A percentile compares a stretch with the other conserved stretches of the same genome.
Evolutionary conservation across 2,329 filamentous ascomycete genomes (phyloP).

Genomic region (Colletotrichum horii): DNA sequence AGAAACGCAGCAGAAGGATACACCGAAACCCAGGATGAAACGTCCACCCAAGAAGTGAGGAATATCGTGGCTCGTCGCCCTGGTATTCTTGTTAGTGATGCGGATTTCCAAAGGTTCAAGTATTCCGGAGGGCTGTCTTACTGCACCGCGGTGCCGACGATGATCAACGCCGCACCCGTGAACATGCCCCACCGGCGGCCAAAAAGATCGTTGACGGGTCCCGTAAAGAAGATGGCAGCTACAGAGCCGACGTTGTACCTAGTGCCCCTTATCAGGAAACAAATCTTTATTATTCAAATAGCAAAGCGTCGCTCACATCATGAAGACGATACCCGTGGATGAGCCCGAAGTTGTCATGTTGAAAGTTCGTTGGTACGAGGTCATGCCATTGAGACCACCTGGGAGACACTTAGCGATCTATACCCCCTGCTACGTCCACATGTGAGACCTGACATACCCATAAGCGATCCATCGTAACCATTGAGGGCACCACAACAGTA

Average conservation of each 20-base stretch:
- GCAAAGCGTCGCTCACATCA: conserved; percentile 31
- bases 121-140: background rate
- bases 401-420: background rate
- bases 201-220: conserved; percentile 44
- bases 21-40: conserved; percentile 58
- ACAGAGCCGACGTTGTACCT: conserved; percentile 49
- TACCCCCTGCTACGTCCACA: background rate
- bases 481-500: conserved; percentile 22
- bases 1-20: conserved; percentile 53
- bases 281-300: background rate
- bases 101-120: too few relatives aligned
- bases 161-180: conserved; percentile 41
- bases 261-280: background rate
- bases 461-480: conserved; percentile 12
- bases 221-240: conserved; percentile 30
- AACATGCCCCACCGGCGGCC: conserved; percentile 48
- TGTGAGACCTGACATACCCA: background rate
- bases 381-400: conserved; percentile 29
- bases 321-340: conserved; percentile 36
- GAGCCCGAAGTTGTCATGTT: conserved; percentile 21
- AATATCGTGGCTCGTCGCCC: conserved; percentile 44
- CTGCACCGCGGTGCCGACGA: conserved; percentile 44
- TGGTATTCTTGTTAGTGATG: background rate
- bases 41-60: conserved; percentile 55
- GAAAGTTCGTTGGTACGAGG: conserved; percentile 25